Percentiles rank a stretch among this genome's conserved stretches.
phyloP scores from a whole-genome alignment of 768 basidiomycete species.

The Termitomyces sp. region DNA sequence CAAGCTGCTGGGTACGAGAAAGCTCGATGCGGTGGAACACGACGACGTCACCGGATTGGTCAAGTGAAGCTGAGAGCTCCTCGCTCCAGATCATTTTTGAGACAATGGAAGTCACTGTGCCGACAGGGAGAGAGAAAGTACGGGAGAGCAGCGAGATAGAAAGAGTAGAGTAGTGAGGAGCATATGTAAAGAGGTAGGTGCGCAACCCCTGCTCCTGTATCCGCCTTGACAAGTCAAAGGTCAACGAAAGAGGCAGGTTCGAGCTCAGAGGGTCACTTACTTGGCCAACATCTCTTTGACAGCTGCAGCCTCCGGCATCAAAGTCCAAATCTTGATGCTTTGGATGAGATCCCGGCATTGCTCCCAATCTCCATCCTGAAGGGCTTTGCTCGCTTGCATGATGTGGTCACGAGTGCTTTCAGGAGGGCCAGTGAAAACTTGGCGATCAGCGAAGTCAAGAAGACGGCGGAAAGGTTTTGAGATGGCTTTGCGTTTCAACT shows the following conservation, averaged over 20 bases:
- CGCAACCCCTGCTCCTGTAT: conserved; percentile 97
- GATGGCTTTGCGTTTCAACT: conserved; percentile 86
- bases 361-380: conserved; percentile 97
- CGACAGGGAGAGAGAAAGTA: conserved; percentile 80
- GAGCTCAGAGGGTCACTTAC: conserved; percentile 37
- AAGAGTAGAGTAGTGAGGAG: conserved; percentile 86
- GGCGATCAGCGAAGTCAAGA: conserved; percentile 94
- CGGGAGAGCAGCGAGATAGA: conserved; percentile 83
- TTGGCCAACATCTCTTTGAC: conserved; percentile 95
- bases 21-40: conserved; percentile 92
- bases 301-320: conserved; percentile 83
- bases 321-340: conserved; percentile 95
- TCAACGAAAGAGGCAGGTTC: conserved; percentile 1
- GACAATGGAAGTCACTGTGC: conserved; percentile 83
- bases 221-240: conserved; percentile 45
- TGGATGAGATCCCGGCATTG: conserved; percentile 89
- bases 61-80: conserved; percentile 88
- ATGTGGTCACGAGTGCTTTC: conserved; percentile 98
- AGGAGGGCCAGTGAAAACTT: conserved; percentile 97
- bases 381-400: conserved; percentile 96
- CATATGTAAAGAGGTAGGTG: conserved; percentile 98
- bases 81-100: conserved; percentile 99
- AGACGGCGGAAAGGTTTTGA: conserved; percentile 96
- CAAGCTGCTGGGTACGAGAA: conserved; percentile 84
- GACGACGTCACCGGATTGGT: conserved; percentile 85